Conservation (phyloP, 768 basidiomycete species). For the Plicaturopsis crispa region DNA sequence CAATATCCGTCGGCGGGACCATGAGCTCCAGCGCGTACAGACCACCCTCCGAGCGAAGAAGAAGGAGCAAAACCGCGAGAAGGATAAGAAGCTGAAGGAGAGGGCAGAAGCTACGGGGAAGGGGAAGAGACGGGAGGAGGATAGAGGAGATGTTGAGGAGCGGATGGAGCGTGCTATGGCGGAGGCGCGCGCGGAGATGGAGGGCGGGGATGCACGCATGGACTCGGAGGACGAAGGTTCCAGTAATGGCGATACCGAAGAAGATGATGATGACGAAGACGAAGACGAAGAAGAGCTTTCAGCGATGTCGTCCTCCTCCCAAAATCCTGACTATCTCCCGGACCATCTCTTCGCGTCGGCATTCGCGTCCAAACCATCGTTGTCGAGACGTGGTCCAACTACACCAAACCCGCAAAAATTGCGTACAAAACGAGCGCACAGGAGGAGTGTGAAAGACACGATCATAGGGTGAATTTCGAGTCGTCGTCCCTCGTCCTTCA, state of each 20-base stretch:
- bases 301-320: too few relatives aligned
- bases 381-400: conserved; percentile 14
- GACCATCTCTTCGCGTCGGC: conserved; percentile 59
- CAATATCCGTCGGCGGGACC: conserved; percentile 25
- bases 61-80: conserved; percentile 37
- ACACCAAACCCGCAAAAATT: conserved; percentile 16
- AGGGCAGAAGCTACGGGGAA: conserved; percentile 24
- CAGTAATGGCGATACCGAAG: conserved; percentile 14
- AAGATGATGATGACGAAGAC: conserved; percentile 11
- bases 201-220: conserved; percentile 18
- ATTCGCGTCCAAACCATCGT: conserved; percentile 27
- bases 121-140: conserved; percentile 10
- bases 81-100: conserved; percentile 43
- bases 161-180: conserved; percentile 11
- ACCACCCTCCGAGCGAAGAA: conserved; percentile 29
- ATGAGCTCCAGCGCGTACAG: conserved; percentile 28
- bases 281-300: conserved; percentile 12
- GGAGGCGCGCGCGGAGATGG: conserved; percentile 17
- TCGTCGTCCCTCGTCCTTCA: conserved; percentile 1
- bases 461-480: conserved; percentile 41
- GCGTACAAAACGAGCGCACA: conserved; percentile 22
- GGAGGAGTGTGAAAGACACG: conserved; percentile 35
- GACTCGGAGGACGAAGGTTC: conserved; percentile 16
- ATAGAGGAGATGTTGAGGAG: conserved; percentile 8
- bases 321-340: conserved; percentile 47